These are phyloP conservation scores for Chaetoceros muelleri DNA, from an alignment of 108 stramenopile genomes.

Conservation along the genomic window DNA sequence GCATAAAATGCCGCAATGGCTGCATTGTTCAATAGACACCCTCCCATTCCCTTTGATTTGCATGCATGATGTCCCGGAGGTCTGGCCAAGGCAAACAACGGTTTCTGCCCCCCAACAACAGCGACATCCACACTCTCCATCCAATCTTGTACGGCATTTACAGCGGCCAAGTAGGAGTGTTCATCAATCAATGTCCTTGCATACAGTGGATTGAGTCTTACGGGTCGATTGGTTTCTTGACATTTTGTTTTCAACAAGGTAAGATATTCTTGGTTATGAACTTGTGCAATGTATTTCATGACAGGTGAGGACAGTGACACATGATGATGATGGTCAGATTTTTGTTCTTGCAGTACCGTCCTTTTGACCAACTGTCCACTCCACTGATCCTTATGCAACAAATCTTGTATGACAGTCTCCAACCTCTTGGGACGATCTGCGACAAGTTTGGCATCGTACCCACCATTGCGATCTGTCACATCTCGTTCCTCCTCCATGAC, in stretches of 20 bases:
- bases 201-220: constrained; percentile 9
- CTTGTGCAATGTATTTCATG: constrained; percentile 1
- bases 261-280: constrained; percentile 6
- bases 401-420: constrained; percentile 4
- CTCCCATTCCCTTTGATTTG: constrained; percentile 44
- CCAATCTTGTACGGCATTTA: constrained; percentile 12
- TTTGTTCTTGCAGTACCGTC: no score
- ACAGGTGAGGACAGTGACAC: no score
- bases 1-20: constrained; percentile 69
- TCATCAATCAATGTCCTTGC: constrained; percentile 7
- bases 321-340: no score
- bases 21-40: constrained; percentile 84
- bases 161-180: constrained; percentile 9
- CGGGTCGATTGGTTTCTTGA: constrained; percentile 3
- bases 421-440: constrained; percentile 8
- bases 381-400: background rate
- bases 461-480: constrained; percentile 7
- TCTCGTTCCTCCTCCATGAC: constrained; percentile 4
- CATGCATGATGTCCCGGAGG: constrained; percentile 91
- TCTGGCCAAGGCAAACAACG: constrained; percentile 46
- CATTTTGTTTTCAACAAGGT: constrained; percentile 2
- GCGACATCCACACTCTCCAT: constrained; percentile 8
- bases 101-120: background rate
- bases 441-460: constrained; percentile 11
- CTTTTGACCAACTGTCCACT: constrained; percentile 1